Base-by-base conservation (phyloP, 2,329 filamentous ascomycete genomes). In the Aschersonia sp. region DNA sequence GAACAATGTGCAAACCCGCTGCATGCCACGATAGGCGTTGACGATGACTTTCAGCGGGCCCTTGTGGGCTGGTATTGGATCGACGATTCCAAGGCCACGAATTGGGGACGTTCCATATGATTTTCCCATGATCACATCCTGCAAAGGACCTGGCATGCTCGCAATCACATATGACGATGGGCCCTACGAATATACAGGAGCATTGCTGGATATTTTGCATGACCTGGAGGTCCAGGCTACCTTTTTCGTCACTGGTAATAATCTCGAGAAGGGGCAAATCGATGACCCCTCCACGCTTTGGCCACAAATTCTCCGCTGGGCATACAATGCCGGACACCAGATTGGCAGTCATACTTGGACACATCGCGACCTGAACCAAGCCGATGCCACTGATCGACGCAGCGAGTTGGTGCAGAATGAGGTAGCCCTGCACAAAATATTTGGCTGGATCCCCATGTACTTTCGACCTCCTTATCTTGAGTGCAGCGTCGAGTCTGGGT, bases 121-220 rank as follows among this genome's bases (percentile, higher is more conserved):
- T 42, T 45, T 46, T 5, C 40, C 40, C 12, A 46, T 48, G 41
- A 64, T 68, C 51, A 70, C 58, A 1, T 59, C 55, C 9, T 68
- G 65, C 52, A 61, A 55, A 1, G 51, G 51, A 9, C 60, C 63
- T 1, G 65, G 62, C 29, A 58, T 59, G 48, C 58, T 70, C 40
- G 70, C 71, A 1, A 58, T 74, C 30, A 72, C 69, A 1, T 72
- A 66, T 53, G 71, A 73, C 51, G 71, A 74, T 46, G 70, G 70
- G 0, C 71, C 71, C 0, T 68, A 60, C 49, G 48, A 52, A 3
- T 72, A 64, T 53, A 75, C 72, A 4, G 51, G 53, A 5, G 55
- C 58, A 7, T 54, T 75, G 4, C 63, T 75, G 30, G 63, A 70
- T 48, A 46, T 64, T 1, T 51, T 70, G 9, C 56, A 59, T 29